Conservation (phyloP, 2,329 filamentous ascomycete species). For the Exophiala dermatitidis region DNA sequence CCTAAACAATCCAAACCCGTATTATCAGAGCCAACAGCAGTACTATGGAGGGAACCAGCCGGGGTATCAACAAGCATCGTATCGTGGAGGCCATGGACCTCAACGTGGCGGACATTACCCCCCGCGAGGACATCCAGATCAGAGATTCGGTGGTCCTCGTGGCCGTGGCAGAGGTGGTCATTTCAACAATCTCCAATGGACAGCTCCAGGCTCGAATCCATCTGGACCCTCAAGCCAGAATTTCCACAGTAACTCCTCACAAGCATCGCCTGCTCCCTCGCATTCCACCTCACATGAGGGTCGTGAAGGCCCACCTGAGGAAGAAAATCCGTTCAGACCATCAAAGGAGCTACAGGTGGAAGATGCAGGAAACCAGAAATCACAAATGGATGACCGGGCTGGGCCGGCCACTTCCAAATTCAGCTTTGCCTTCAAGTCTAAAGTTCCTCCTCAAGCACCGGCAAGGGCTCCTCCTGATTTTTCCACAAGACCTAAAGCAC, state of each 20-base stretch:
- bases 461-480: constrained; percentile 47
- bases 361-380: constrained; percentile 52
- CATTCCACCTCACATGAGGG: constrained; percentile 33
- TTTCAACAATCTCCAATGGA: constrained; percentile 67
- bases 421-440: constrained; percentile 87
- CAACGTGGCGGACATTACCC: constrained; percentile 56
- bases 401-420: constrained; percentile 60
- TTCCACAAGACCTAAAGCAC: constrained; percentile 38
- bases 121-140: constrained; percentile 27
- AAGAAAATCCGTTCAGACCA: constrained; percentile 55
- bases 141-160: constrained; percentile 23
- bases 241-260: constrained; percentile 32
- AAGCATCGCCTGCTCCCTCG: constrained; percentile 29
- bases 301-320: constrained; percentile 39
- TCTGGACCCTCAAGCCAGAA: constrained; percentile 28
- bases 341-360: constrained; percentile 60
- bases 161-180: constrained; percentile 49
- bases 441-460: constrained; percentile 52
- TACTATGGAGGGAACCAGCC: constrained; percentile 51
- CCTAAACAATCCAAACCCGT: constrained; percentile 45
- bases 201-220: constrained; percentile 50
- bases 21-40: constrained; percentile 44
- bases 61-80: constrained; percentile 42
- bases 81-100: constrained; percentile 47
- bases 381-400: constrained; percentile 47